A percentile compares a stretch with the other conserved stretches of the same genome.
These are phyloP conservation scores for Argentina anserina DNA, from an alignment of 306 rosid species.

Conservation along the genomic window DNA sequence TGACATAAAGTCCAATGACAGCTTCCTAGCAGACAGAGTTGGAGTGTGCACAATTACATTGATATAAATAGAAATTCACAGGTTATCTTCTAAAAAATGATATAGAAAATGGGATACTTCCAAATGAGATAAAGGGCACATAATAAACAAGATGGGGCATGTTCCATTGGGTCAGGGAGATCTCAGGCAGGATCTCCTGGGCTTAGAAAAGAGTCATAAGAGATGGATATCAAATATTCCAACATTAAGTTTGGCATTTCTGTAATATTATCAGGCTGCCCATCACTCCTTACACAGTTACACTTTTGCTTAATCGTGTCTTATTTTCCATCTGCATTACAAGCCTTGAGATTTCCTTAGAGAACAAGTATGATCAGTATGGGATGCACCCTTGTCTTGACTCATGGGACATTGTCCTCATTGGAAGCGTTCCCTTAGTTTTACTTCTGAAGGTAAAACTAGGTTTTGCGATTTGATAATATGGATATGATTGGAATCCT, in stretches of 20 bases:
- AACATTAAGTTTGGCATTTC: conserved; percentile 36
- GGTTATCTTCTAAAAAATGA: neutral
- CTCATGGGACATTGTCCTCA: conserved; percentile 42
- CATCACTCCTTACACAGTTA: conserved; percentile 32
- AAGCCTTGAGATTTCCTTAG: conserved; percentile 8
- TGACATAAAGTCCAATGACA: conserved; percentile 74
- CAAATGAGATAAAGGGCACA: conserved; percentile 65
- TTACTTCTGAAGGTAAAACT: conserved; percentile 9
- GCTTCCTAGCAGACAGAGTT: conserved; percentile 62
- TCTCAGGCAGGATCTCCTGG: conserved; percentile 65
- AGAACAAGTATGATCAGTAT: conserved; percentile 10
- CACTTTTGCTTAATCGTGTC: conserved; percentile 30
- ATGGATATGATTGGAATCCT: conserved; percentile 30
- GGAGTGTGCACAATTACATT: conserved; percentile 39
- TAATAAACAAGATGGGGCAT: conserved; percentile 61
- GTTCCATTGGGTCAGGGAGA: conserved; percentile 62
- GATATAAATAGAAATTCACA: conserved; percentile 22
- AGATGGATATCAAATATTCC: conserved; percentile 46
- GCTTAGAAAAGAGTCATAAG: conserved; percentile 24
- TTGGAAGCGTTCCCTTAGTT: conserved; percentile 18
- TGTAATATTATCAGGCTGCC: conserved; percentile 32
- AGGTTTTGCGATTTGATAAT: conserved; percentile 11
- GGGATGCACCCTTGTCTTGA: conserved; percentile 35
- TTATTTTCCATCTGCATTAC: conserved; percentile 17
- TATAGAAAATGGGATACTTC: conserved; percentile 47